These are phyloP conservation scores for Mallotus nudiflorus DNA, from an alignment of 345 rosid genomes.

Conservation along the genomic window DNA sequence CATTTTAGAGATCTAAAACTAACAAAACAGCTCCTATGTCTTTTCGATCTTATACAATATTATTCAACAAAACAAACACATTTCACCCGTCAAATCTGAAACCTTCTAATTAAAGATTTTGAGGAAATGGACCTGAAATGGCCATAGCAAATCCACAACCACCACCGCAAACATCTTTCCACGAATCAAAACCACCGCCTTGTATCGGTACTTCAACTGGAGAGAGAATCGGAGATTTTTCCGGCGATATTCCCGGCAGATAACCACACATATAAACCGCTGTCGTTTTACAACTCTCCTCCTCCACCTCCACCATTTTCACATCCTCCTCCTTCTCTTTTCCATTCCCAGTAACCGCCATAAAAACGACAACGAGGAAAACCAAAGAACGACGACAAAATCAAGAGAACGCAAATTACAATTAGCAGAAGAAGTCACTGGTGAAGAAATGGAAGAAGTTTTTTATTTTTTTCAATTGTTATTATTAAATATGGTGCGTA, in stretches of 20 bases:
- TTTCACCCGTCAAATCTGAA: no score
- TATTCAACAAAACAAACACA: no score
- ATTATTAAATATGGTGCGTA: conserved; percentile 25
- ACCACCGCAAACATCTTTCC: conserved; percentile 77
- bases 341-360: conserved; percentile 36
- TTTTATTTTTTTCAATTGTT: no score
- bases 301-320: no score
- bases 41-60: no score
- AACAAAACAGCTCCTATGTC: no score
- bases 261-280: conserved; percentile 75
- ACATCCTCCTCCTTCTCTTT: conserved; percentile 17
- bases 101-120: not conserved
- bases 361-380: not conserved
- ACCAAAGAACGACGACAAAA: not conserved
- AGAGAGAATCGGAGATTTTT: conserved; percentile 60
- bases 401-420: not conserved
- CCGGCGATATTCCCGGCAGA: conserved; percentile 62
- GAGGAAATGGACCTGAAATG: conserved; percentile 54
- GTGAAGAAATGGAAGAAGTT: not conserved
- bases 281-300: conserved; percentile 27
- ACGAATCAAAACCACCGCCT: conserved; percentile 37
- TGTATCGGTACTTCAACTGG: conserved; percentile 39
- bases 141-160: conserved; percentile 93
- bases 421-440: not conserved
- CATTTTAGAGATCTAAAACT: no score